phyloP scores from a whole-genome alignment of 495 filamentous ascomycete genomes.

The Echria macrotheca region DNA sequence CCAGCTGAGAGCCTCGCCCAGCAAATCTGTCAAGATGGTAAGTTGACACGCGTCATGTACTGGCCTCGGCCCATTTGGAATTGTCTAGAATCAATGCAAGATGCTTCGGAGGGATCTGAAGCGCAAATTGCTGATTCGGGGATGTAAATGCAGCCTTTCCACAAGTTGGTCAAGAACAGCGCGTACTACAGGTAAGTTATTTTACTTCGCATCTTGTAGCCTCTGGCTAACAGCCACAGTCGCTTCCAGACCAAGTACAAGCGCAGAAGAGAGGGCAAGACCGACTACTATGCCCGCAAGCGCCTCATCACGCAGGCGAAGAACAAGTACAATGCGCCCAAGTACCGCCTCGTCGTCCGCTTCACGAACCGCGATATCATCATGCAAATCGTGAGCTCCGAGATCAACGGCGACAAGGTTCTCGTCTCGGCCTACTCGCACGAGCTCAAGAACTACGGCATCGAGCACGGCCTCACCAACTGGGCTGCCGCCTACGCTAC shows the following conservation, averaged over 20 bases:
- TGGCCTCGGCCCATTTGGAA: conserved; percentile 8
- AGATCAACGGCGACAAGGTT: conserved; percentile 97
- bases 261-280: conserved; percentile 93
- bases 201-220: too few relatives aligned
- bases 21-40: conserved; percentile 55
- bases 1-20: conserved; percentile 25
- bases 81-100: conserved; percentile 77
- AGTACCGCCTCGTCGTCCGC: conserved; percentile 98
- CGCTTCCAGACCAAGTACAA: conserved; percentile 99
- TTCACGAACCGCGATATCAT: conserved; percentile 99
- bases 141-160: conserved; percentile 67
- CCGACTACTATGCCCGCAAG: conserved; percentile 99
- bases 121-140: conserved; percentile 98
- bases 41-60: conserved; percentile 31
- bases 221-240: conserved; percentile 49
- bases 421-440: conserved; percentile 89
- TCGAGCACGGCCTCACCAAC: conserved; percentile 98
- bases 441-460: conserved; percentile 94
- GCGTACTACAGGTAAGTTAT: conserved; percentile 88
- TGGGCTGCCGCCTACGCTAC: conserved; percentile 97
- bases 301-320: conserved; percentile 99
- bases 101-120: conserved; percentile 95
- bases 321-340: conserved; percentile 99
- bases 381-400: conserved; percentile 92
- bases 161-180: conserved; percentile 93